Conservation (phyloP, 1,139 yeast genomes). For the Yamadazyma triangularis region DNA sequence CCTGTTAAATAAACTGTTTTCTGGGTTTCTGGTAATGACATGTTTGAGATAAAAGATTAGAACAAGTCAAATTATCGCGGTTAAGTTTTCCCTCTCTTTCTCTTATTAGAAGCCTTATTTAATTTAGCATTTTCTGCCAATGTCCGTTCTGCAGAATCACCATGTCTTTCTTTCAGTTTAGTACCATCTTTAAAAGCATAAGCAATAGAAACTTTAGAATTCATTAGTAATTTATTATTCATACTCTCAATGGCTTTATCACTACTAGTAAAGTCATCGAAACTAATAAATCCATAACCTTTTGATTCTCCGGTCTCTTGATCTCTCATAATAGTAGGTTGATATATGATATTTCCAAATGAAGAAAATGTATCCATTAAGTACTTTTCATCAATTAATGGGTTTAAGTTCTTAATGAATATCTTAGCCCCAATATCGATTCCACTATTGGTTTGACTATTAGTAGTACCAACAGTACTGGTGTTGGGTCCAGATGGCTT, state of each 20-base stretch:
- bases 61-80: neutral
- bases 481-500: constrained; percentile 2
- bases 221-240: constrained; percentile 69
- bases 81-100: constrained; percentile 1
- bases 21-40: constrained; percentile 50
- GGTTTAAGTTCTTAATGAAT: constrained; percentile 69
- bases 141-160: constrained; percentile 73
- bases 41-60: neutral
- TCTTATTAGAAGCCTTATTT: constrained; percentile 14
- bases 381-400: constrained; percentile 59
- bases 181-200: constrained; percentile 70
- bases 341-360: constrained; percentile 59
- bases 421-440: constrained; percentile 69
- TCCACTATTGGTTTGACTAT: neutral
- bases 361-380: constrained; percentile 58
- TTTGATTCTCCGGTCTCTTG: constrained; percentile 44
- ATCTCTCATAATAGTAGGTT: constrained; percentile 54
- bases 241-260: constrained; percentile 70
- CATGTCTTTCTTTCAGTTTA: constrained; percentile 48
- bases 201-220: constrained; percentile 53
- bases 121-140: constrained; percentile 64
- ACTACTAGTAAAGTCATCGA: constrained; percentile 60
- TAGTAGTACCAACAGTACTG: constrained; percentile 1
- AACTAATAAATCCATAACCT: constrained; percentile 61
- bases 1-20: constrained; percentile 54